A percentile compares a stretch with the other conserved stretches of the same genome.
Conservation (phyloP, 352 stramenopile species). For the Phytophthora boehmeriae region DNA sequence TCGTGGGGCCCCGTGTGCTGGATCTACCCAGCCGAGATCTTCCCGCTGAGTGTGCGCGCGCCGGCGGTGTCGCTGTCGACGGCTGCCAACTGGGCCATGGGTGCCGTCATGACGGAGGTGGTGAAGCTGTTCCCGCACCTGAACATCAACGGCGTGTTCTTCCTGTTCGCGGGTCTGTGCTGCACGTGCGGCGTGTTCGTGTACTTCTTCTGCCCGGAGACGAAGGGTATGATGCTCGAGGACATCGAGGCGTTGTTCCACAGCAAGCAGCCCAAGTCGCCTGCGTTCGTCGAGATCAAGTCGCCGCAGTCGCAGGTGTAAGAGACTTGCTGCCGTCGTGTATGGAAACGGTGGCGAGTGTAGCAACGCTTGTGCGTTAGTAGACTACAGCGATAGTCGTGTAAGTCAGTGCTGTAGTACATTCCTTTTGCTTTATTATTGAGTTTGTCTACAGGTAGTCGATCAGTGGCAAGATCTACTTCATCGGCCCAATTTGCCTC, state of each 20-base stretch:
- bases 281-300: conserved; percentile 23
- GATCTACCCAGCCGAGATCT: conserved; percentile 25
- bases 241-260: conserved; percentile 18
- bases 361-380: neutral
- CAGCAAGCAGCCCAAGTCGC: conserved; percentile 14
- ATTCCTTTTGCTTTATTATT: conserved; percentile 9
- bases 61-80: conserved; percentile 49
- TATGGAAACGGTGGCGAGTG: neutral
- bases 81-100: conserved; percentile 44
- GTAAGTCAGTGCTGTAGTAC: conserved; percentile 1
- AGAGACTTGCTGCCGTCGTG: neutral
- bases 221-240: conserved; percentile 22
- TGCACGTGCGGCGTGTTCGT: conserved; percentile 46
- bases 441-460: no score
- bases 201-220: conserved; percentile 41
- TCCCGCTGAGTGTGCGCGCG: conserved; percentile 33
- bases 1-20: conserved; percentile 20
- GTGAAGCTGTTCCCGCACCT: conserved; percentile 25
- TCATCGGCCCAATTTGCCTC: no score
- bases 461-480: no score
- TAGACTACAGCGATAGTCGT: neutral
- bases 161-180: conserved; percentile 31
- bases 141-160: conserved; percentile 25
- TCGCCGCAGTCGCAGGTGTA: conserved; percentile 7
- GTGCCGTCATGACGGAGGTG: conserved; percentile 23